Base-by-base conservation (phyloP, 176 grass and related monocot genomes). In the Rhynchospora pubera region DNA sequence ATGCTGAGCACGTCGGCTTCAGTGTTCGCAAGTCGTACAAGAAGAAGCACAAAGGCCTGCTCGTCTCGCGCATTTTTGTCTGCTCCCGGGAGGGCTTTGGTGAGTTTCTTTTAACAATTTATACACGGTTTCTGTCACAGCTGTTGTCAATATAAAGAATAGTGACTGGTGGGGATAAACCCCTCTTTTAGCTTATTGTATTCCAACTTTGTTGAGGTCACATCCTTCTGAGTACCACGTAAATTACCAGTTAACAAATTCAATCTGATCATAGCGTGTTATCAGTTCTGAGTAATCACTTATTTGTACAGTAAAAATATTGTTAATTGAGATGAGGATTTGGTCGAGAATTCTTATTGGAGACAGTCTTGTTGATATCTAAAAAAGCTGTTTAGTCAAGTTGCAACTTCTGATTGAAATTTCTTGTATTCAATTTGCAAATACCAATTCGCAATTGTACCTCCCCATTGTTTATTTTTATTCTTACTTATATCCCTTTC, bases 21-120 rank as follows among this genome's bases (percentile, higher is more conserved):
- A 93, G 91, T 10, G 91, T 93, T 12, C 86, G 91, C 46, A 89
- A 89, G 78, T 93, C 89, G 3, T 93, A 93, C 87, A 93, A 93
- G 84, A 93, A 93, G 79, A 89, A 89, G 62, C 90, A 91, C 76
- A 89, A 87, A 5, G 91, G 91, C 59, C 50, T 85, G 51, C 87
- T 93, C 51, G 84, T 91, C 45, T 91, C 91, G 0, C 84, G 91
- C 34, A 93, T 93, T 51, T 93, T 93, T 80, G 91, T 93, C 57
- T 91, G 91, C 84, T 93, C 91, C 24, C 86, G 91, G 14, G 91
- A 93, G 79, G 91, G 91, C 5, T 85, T 93, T 46, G 90, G 91
- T 62, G 65, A 52, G 72, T 52, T 76, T 5, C 42, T 70, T 7
- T 15, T 65, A 26, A 7, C 39, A 28, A 46, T 45, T 63, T 42